Evolutionary conservation across 2,329 filamentous ascomycete genomes (phyloP).

Genomic region (Fusarium foetens): DNA sequence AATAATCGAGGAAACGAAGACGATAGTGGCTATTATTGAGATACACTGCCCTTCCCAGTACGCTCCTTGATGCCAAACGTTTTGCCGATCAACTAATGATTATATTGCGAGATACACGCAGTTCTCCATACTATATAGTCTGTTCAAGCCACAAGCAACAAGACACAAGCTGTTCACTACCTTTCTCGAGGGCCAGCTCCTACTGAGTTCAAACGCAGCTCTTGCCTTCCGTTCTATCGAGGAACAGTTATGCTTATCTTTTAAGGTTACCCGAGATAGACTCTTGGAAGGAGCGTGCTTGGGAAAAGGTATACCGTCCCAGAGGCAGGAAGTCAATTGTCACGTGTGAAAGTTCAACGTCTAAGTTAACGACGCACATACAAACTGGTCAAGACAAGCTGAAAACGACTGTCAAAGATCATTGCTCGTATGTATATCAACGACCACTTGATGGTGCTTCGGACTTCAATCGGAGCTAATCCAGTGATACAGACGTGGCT

Average conservation of each 20-base stretch:
- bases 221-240: background rate
- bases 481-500: rapidly evolving
- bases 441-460: rapidly evolving
- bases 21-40: no score
- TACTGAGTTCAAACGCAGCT: background rate
- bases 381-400: background rate
- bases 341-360: background rate
- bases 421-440: background rate
- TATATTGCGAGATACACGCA: no score
- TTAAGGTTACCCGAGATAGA: background rate
- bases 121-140: background rate
- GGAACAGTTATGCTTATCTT: background rate
- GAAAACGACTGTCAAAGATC: background rate
- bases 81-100: no score
- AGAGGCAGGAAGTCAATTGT: background rate
- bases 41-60: no score
- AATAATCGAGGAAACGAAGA: no score
- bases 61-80: no score
- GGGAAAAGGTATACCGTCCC: no score
- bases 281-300: background rate
- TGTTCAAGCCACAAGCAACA: background rate
- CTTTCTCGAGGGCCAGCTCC: background rate
- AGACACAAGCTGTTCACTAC: background rate
- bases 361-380: background rate
- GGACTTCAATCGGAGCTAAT: background rate